Base-by-base conservation (phyloP, 1,284 basidiomycete species). In the Phellinidium pouzarii region DNA sequence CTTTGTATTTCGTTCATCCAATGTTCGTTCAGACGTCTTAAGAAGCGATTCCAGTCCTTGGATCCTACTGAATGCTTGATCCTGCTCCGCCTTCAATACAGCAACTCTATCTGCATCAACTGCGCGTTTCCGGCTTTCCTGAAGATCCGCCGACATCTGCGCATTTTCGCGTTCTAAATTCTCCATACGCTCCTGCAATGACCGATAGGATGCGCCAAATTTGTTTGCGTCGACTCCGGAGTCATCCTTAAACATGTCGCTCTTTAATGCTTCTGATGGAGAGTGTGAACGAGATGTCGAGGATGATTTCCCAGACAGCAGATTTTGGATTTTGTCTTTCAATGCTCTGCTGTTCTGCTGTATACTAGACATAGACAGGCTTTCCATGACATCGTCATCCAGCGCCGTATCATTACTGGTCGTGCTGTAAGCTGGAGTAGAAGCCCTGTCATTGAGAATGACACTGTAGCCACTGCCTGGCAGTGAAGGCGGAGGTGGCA, bases 401-500 rank as follows among this genome's bases (percentile, higher is more conserved):
- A 57, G 49, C 9, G 58, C 50, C 36, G 54, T 56, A 14, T 59
- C 58, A 36, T 59, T 59, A 26, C 58, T 59, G 4, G 56, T 44
- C 31, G 36, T 48, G 43, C 58, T 59, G 36, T 48, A 57, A 4
- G 58, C 55, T 0, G 57, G 55, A 2, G 50, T 50, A 2, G 49
- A 25, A 14, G 57, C 48, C 19, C 53, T 56, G 20, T 56, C 50
- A 27, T 44, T 56, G 7, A 44, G 34, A 8, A 44, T 49, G 31
- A 52, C 43, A 27, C 50, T 56, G 17, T 34, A 29, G 7, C 36
- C 17, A 19, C 42, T 26, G 19, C 45, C 47, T 5, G 44, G 34
- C n/a, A 50, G 54, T 11, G 83, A 84, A 0, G 80, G 71, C 12
- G 87, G 87, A 2, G 87, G 87, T 2, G 86, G 87, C 84, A 88